Evolutionary conservation across 164 flowering plant species (phyloP).

Genomic region (Dillenia suffruticosa): DNA sequence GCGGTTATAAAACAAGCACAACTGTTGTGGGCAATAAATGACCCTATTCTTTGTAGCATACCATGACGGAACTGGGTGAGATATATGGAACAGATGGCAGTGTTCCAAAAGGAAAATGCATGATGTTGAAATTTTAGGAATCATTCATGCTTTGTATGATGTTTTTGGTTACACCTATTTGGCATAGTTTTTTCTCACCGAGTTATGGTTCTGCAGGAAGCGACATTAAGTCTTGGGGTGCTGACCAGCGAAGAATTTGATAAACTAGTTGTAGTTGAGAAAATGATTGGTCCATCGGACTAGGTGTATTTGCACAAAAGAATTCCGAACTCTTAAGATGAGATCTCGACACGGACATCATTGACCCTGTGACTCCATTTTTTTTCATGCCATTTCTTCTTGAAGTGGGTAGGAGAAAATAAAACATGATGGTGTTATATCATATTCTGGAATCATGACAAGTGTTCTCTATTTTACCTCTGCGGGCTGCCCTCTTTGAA

Average conservation of each 20-base stretch:
- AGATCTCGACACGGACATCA: not conserved
- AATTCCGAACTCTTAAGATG: not conserved
- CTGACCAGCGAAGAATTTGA: conserved; percentile 82
- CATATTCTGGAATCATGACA: not conserved
- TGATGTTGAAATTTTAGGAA: too few species aligned
- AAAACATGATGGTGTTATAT: conserved; percentile 1
- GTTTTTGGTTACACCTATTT: too few species aligned
- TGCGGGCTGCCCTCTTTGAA: too few species aligned
- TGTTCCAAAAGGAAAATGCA: too few species aligned
- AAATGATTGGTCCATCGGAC: conserved; percentile 89
- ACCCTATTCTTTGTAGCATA: too few species aligned
- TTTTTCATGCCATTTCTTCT: not conserved
- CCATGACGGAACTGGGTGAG: too few species aligned
- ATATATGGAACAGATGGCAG: too few species aligned
- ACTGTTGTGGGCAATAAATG: too few species aligned
- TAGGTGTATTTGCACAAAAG: conserved; percentile 10
- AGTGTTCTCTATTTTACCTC: not conserved
- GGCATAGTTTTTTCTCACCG: not conserved
- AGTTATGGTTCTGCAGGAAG: conserved; percentile 52
- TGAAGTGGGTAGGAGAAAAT: not conserved
- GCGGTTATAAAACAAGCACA: too few species aligned
- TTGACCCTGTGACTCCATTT: conserved; percentile 8
- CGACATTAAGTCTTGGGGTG: conserved; percentile 76
- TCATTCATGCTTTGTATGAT: too few species aligned
- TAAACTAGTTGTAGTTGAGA: conserved; percentile 83